Evolutionary conservation across 208 protist species (phyloP).

Genomic region (Acanthamoeba divionensis): DNA sequence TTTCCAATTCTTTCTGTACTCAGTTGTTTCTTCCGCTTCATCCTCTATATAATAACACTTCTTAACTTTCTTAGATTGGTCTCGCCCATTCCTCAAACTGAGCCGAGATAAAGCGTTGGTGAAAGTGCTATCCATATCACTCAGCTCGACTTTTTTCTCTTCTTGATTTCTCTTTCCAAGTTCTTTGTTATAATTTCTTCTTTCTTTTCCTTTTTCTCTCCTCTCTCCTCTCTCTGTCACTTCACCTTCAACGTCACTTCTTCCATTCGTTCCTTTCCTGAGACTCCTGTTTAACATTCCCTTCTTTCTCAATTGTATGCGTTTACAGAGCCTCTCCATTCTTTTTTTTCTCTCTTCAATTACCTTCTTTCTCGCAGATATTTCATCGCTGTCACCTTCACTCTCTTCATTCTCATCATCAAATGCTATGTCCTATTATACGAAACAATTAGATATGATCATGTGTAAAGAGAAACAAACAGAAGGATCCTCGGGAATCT

Average conservation of each 20-base stretch:
- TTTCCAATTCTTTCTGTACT: background rate
- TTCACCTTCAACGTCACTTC: background rate
- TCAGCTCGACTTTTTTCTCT: background rate
- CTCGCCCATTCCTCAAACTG: background rate
- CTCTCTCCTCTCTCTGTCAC: background rate
- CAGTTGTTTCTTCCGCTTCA: background rate
- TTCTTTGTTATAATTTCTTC: background rate
- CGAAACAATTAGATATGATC: background rate
- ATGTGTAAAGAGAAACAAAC: too few species aligned
- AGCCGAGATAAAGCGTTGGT: background rate
- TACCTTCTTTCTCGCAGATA: background rate
- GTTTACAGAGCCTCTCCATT: background rate
- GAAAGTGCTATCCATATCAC: background rate
- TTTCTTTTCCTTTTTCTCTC: background rate
- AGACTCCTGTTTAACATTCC: background rate
- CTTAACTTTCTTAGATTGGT: background rate
- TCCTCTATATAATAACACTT: background rate
- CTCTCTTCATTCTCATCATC: background rate
- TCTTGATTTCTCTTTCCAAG: too few species aligned
- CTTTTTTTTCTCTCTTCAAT: background rate
- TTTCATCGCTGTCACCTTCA: background rate
- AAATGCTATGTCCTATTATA: background rate
- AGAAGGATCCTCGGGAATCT: too few species aligned
- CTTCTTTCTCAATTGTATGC: background rate
- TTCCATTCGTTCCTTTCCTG: background rate